Conservation (phyloP, 1,284 basidiomycete species). For the Ustilago tritici region DNA sequence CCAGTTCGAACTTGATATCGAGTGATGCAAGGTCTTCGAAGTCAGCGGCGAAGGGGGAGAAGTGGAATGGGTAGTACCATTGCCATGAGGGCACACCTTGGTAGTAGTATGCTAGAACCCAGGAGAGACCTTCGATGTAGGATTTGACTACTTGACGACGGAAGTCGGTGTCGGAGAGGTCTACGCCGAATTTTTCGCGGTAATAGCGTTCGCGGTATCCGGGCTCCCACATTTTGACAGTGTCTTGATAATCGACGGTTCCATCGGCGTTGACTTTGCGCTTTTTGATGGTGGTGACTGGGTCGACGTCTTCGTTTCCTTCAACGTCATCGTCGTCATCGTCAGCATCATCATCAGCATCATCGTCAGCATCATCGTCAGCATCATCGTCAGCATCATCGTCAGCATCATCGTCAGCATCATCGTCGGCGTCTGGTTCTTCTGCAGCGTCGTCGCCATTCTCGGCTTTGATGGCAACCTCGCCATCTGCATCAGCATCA, state of each 20-base stretch:
- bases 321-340: constrained; percentile 74
- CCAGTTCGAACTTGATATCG: constrained; percentile 82
- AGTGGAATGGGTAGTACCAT: constrained; percentile 99
- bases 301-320: constrained; percentile 55
- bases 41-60: constrained; percentile 96
- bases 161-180: constrained; percentile 79
- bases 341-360: constrained; percentile 76
- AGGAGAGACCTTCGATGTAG: constrained; percentile 94
- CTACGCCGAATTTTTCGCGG: constrained; percentile 88
- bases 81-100: constrained; percentile 96
- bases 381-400: constrained; percentile 74
- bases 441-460: constrained; percentile 13
- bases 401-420: constrained; percentile 68
- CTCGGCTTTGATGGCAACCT: neutral
- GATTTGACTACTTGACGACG: constrained; percentile 80
- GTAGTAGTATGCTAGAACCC: constrained; percentile 98
- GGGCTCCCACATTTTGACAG: constrained; percentile 79
- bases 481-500: constrained; percentile 22
- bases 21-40: constrained; percentile 81
- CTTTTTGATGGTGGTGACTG: constrained; percentile 51
- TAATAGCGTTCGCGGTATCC: constrained; percentile 94
- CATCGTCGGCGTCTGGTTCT: constrained; percentile 11
- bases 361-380: constrained; percentile 38
- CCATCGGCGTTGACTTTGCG: constrained; percentile 67
- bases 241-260: constrained; percentile 87